Conservation (phyloP, 2,329 filamentous ascomycete species). For the Colletotrichum endophyticum region DNA sequence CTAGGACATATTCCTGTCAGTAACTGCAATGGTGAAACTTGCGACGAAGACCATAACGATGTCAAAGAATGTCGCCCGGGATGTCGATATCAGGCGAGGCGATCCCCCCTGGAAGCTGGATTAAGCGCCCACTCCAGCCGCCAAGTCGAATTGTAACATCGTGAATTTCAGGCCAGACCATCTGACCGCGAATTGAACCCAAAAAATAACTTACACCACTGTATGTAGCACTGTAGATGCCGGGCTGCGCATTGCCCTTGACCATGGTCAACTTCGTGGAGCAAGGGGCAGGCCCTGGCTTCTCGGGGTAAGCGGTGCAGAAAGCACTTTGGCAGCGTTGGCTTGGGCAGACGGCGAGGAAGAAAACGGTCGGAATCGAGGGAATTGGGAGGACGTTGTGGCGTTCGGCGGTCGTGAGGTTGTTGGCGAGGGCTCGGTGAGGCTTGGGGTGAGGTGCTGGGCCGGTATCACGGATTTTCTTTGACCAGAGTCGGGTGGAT, state of each 20-base stretch:
- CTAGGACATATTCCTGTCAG: slow-evolving; percentile 47
- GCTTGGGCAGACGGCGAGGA: background rate
- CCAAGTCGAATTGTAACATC: background rate
- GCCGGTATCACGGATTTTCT: slow-evolving; percentile 13
- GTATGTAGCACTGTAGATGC: slow-evolving; percentile 72
- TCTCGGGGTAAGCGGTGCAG: background rate
- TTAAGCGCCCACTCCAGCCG: background rate
- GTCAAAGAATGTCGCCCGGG: no score
- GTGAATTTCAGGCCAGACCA: background rate
- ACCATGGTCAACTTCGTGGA: slow-evolving; percentile 42
- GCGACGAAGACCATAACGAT: background rate
- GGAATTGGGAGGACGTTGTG: background rate
- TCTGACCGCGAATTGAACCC: background rate
- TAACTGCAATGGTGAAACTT: background rate
- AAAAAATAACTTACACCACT: slow-evolving; percentile 61
- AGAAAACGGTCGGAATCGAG: background rate
- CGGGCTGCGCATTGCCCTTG: slow-evolving; percentile 46
- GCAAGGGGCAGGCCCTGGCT: slow-evolving; percentile 17
- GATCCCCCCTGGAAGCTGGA: background rate
- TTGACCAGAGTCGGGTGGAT: slow-evolving; percentile 16
- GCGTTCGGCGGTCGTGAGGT: background rate
- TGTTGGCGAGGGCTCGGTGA: background rate
- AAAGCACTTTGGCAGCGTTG: background rate
- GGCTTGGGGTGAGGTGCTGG: slow-evolving; percentile 1
- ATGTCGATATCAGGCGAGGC: slow-evolving; percentile 4